These are phyloP conservation scores for Fragilariopsis cylindrus DNA, from an alignment of 108 stramenopile species.

Conservation along the genomic window DNA sequence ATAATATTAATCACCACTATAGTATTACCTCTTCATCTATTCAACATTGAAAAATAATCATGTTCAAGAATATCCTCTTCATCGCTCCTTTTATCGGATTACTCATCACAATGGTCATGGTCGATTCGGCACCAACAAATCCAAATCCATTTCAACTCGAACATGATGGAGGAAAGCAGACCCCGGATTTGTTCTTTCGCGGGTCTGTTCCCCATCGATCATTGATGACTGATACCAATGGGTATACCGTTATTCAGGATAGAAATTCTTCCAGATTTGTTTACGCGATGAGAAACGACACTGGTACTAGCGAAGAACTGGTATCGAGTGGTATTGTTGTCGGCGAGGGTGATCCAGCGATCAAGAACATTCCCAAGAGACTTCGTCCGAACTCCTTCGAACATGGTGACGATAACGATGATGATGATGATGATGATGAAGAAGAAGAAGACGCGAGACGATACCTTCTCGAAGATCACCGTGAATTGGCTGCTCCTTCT, in stretches of 20 bases:
- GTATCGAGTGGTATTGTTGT: conserved; percentile 7
- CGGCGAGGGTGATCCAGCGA: conserved; percentile 9
- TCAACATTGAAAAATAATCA: neutral
- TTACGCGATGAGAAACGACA: conserved; percentile 26
- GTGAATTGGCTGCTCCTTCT: conserved; percentile 9
- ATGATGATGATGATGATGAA: too few species aligned
- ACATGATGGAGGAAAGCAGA: conserved; percentile 22
- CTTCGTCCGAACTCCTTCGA: neutral
- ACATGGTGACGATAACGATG: neutral
- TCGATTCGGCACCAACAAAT: conserved; percentile 14
- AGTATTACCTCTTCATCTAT: neutral
- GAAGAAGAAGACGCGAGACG: neutral
- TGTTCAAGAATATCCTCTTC: neutral
- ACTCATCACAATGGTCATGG: neutral
- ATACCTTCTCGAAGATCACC: conserved; percentile 5
- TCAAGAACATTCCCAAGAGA: neutral
- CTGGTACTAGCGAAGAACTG: conserved; percentile 3
- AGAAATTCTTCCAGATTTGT: conserved; percentile 16
- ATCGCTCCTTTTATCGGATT: neutral
- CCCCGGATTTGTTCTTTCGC: conserved; percentile 9
- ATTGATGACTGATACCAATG: conserved; percentile 18
- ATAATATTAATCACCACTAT: too few species aligned
- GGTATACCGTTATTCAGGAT: conserved; percentile 34
- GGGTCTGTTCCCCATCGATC: conserved; percentile 11
- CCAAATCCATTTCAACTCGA: conserved; percentile 22